phyloP scores from a whole-genome alignment of 2,329 filamentous ascomycete species.

The Fusarium lyarnte region DNA sequence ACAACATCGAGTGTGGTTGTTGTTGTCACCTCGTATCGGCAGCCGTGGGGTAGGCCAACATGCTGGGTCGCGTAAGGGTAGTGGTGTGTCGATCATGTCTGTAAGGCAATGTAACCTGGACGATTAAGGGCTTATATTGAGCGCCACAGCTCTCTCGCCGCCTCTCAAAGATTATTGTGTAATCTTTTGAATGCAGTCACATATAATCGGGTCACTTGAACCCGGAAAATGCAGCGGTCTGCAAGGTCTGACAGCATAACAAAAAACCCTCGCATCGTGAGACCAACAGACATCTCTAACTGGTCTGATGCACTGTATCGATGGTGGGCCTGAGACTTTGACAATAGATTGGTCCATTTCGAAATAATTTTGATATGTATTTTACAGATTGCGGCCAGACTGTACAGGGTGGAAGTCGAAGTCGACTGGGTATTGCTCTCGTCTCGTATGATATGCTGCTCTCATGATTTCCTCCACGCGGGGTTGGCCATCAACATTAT shows the following conservation, averaged over 20 bases:
- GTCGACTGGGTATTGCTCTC: conserved; percentile 41
- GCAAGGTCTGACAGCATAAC: conserved; percentile 14
- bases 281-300: conserved; percentile 11
- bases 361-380: conserved; percentile 40
- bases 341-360: conserved; percentile 31
- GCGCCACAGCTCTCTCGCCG: conserved; percentile 24
- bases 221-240: conserved; percentile 8
- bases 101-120: conserved; percentile 29
- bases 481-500: conserved; percentile 65
- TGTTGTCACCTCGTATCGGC: conserved; percentile 31
- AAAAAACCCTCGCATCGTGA: conserved; percentile 26
- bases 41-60: conserved; percentile 22
- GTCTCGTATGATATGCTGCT: conserved; percentile 35
- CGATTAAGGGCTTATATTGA: conserved; percentile 23
- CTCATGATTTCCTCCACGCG: conserved; percentile 49
- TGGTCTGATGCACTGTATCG: conserved; percentile 18
- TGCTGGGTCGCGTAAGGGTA: conserved; percentile 23
- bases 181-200: conserved; percentile 16
- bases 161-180: conserved; percentile 13
- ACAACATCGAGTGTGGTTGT: conserved; percentile 2
- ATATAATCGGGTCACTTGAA: conserved; percentile 15
- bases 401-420: conserved; percentile 41
- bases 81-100: conserved; percentile 26
- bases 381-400: conserved; percentile 44
- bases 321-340: conserved; percentile 16